Percentiles rank a stretch among this genome's conserved stretches.
phyloP scores from a whole-genome alignment of 2,329 filamentous ascomycete species.

The Talaromyces sp. region DNA sequence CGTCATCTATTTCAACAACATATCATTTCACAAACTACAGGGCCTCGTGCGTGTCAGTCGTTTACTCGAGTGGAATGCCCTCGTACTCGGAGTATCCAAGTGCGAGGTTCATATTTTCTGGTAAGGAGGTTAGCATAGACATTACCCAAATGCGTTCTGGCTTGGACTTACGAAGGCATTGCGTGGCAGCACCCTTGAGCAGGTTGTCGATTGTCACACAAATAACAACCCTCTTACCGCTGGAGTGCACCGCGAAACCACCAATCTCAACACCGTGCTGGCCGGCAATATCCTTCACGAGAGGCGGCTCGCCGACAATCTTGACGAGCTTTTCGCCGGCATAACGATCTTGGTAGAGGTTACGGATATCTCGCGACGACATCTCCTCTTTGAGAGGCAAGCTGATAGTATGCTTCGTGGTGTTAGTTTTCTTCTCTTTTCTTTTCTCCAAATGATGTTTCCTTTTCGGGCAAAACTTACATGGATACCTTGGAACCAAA shows the following conservation, averaged over 20 bases:
- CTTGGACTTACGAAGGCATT: conserved; percentile 73
- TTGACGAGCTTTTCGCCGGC: conserved; percentile 94
- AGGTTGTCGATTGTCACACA: conserved; percentile 93
- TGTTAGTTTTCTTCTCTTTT: conserved; percentile 13
- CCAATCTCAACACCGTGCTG: conserved; percentile 92
- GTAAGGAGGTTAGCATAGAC: conserved; percentile 13
- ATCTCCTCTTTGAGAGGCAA: conserved; percentile 82
- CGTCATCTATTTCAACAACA: conserved; percentile 4
- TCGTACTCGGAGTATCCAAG: conserved; percentile 85
- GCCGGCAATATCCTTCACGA: conserved; percentile 77
- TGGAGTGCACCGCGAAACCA: conserved; percentile 86
- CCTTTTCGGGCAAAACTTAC: conserved; percentile 29
- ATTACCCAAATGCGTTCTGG: neutral
- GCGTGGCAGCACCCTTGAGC: conserved; percentile 86
- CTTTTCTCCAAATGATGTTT: neutral
- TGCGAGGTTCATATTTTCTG: conserved; percentile 92
- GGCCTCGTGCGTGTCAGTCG: neutral
- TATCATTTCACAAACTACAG: neutral
- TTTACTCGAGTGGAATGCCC: conserved; percentile 65
- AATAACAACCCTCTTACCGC: conserved; percentile 87
- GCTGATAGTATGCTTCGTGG: conserved; percentile 70
- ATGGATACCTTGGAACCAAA: conserved; percentile 94
- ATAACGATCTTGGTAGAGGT: conserved; percentile 93
- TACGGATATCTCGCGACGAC: conserved; percentile 85
- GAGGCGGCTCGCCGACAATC: conserved; percentile 79